Base-by-base conservation (phyloP, 2,329 filamentous ascomycete species). In the Biscogniauxia sp. region DNA sequence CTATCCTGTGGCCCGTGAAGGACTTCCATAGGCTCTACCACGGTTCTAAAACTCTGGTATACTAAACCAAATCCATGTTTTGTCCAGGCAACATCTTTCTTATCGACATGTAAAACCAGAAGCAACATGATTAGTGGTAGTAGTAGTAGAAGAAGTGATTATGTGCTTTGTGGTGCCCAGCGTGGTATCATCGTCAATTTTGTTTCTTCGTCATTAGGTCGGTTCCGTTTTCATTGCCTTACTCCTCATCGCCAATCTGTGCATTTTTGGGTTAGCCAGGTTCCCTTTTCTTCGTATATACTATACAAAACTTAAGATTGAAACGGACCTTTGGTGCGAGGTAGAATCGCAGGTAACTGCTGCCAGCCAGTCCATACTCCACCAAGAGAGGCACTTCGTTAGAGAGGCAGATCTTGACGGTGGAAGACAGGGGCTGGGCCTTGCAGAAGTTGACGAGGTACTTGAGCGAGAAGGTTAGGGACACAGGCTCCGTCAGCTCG, bases 371-470 rank as follows among this genome's bases (percentile, higher is more conserved):
- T 58, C 80, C 82, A 78, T 98, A 99, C 82, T 99, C 95, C 52
- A 99, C 95, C 70, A 98, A 83, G 68, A 99, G 87, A 26, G 95
- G 95, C 56, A 99, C 94, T 79, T 99, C 95, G 78, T 93, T 93
- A 57, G 94, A 98, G 69, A 99, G 85, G 80, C 91, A 96, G 70
- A 99, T 88, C 80, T 91, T 95, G 78, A 99, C 96, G 68, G 85
- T 84, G 69, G 78, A 81, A 49, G 93, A 94, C 63, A 99, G 83
- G 57, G 87, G 88, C 65, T 92, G 90, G 37, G 96, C 96, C 83
- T 99, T 99, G 90, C 95, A 98, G 83, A 99, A 99, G 86, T 98
- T 98, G 84, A 96, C 92, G 2, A 99, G 89, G 81, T 99, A 99
- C 82, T 99, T 99, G 72, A 99, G 90, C 37, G 95, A 98, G 82